A percentile compares a stretch with the other conserved stretches of the same genome.
Evolutionary conservation across 1,139 yeast species (phyloP).

Genomic region (Candida sanyaensis): DNA sequence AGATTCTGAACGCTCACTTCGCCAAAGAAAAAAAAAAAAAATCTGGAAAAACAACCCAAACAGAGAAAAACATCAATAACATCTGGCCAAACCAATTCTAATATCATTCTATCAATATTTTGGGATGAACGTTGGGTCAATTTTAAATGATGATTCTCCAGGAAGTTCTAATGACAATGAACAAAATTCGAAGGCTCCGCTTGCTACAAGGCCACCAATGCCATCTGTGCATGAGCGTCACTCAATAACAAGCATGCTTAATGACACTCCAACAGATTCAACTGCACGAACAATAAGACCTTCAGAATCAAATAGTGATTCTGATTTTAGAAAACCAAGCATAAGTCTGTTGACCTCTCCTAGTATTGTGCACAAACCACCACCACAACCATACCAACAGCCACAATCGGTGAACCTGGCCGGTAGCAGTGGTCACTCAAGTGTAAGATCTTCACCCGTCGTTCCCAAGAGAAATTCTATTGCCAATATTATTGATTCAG

Average conservation of each 20-base stretch:
- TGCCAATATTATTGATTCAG: conserved; percentile 44
- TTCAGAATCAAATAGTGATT: not conserved
- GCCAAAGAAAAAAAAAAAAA: too few species aligned
- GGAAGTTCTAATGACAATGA: conserved; percentile 26
- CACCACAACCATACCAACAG: not conserved
- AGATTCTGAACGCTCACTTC: too few species aligned
- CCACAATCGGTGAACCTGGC: conserved; percentile 1
- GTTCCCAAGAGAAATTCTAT: conserved; percentile 41
- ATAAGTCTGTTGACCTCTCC: conserved; percentile 10
- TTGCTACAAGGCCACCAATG: conserved; percentile 5
- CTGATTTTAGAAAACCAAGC: conserved; percentile 12
- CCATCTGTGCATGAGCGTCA: conserved; percentile 25
- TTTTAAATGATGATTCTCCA: conserved; percentile 45
- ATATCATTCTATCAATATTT: not conserved
- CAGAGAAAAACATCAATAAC: not conserved
- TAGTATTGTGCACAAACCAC: conserved; percentile 4
- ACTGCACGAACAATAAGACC: conserved; percentile 7
- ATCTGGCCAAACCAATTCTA: not conserved
- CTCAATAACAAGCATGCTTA: conserved; percentile 31
- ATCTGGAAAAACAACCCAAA: not conserved
- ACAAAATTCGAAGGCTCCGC: conserved; percentile 4
- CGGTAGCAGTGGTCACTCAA: conserved; percentile 6
- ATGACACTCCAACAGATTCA: conserved; percentile 20
- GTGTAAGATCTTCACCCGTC: conserved; percentile 10
- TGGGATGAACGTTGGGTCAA: conserved; percentile 50